Conservation (phyloP, 1,139 yeast species). For the Taphrina deformans region DNA sequence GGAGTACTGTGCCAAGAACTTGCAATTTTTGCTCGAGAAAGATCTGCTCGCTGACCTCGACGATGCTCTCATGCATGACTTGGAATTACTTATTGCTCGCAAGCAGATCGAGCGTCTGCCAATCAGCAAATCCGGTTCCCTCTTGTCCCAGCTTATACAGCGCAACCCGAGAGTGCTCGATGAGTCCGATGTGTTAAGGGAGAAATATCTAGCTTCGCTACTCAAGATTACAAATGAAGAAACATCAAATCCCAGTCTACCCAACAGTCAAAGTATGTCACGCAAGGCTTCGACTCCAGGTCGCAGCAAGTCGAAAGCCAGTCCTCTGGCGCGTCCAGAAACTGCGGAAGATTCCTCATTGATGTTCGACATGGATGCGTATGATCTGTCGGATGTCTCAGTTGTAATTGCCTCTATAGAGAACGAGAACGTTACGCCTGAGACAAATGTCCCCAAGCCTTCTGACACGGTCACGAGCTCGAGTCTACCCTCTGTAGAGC, state of each 20-base stretch:
- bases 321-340: not conserved
- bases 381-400: constrained; percentile 13
- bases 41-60: constrained; percentile 43
- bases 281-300: not conserved
- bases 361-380: constrained; percentile 40
- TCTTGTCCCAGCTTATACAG: constrained; percentile 33
- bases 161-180: constrained; percentile 34
- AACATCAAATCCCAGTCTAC: not conserved
- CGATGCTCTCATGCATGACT: constrained; percentile 43
- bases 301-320: not conserved
- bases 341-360: constrained; percentile 28
- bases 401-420: not conserved
- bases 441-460: not conserved
- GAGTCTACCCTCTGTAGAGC: not conserved
- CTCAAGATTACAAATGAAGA: not conserved
- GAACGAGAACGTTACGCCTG: not conserved
- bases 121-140: constrained; percentile 37
- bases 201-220: constrained; percentile 22
- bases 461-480: not conserved
- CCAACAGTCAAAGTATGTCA: not conserved
- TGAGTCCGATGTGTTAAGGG: constrained; percentile 20
- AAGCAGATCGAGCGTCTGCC: constrained; percentile 38
- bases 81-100: constrained; percentile 44
- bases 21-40: constrained; percentile 64
- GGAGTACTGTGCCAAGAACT: constrained; percentile 67